Base-by-base conservation (phyloP, 805 yeast species). In the Tetrapisispora pingtungensis region DNA sequence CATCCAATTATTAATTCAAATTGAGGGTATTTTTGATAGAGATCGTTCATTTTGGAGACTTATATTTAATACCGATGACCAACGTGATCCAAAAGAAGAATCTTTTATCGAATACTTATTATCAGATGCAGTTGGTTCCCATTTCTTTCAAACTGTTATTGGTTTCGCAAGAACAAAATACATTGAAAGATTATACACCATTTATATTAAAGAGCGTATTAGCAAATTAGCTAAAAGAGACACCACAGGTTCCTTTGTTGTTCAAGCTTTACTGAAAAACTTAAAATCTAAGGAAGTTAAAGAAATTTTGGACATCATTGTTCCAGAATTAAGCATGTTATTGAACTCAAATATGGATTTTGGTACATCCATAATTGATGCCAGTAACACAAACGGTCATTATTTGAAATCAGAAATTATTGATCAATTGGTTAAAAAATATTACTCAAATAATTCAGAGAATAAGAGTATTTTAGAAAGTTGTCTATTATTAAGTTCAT, bases 61-160 rank as follows among this genome's bases (percentile, higher is more conserved):
- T 36, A 68, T 81, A 0, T 84, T 87, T 65, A 64, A 65, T 35
- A 75, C 72, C 10, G 66, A 68, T 13, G 75, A 69, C 3, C 78
- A 71, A 22, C 70, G 64, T 41, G 79, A 81, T 49, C 42, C 75
- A 1, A 73, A 76, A 46, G 93, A 84, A 54, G 89, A 76, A 49
- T 78, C 93, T 0, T 88, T 84, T 61, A 80, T 89, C 27, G 96
- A 88, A 59, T 84, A 83, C 55, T 69, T 89, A 44, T 66, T 90
- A 32, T 77, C 93, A 8, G 96, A 88, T 57, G 71, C 94, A 1
- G 86, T 89, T n/a, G 98, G 97, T 0, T 83, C 95, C 1, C 97
- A 88, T 64, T 90, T 93, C 68, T 69, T 90, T 24, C 87, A 93
- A 62, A 73, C 80, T 17, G 74, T 80, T 10, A 69, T 89, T 42